Conservation (phyloP, 2,329 filamentous ascomycete genomes). For the Macrophomina tecta region DNA sequence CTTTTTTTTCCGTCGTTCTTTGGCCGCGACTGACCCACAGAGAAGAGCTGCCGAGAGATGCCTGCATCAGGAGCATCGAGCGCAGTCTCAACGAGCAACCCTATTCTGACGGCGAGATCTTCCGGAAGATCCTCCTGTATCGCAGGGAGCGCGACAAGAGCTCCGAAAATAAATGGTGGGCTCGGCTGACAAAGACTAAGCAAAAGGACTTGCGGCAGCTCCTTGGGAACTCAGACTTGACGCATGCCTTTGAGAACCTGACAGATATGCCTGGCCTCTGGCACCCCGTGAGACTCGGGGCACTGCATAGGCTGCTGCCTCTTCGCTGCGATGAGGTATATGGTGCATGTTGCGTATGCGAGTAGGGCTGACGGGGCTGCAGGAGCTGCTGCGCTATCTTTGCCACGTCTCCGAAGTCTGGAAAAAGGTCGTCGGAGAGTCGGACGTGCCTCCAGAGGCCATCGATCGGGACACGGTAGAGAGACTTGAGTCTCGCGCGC, state of each 20-base stretch:
- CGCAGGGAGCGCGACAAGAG: constrained; percentile 24
- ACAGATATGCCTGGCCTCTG: constrained; percentile 34
- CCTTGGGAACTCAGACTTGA: constrained; percentile 29
- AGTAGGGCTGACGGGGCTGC: no score
- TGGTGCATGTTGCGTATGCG: no score
- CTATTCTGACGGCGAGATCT: constrained; percentile 31
- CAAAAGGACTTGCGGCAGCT: constrained; percentile 34
- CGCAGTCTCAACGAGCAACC: constrained; percentile 32
- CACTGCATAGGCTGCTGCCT: constrained; percentile 33
- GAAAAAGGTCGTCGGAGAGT: background rate
- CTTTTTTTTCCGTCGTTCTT: no score
- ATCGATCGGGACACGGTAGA: constrained; percentile 29
- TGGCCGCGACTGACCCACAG: no score
- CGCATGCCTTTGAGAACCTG: constrained; percentile 32
- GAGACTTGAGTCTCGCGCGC: constrained; percentile 28
- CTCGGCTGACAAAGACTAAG: constrained; percentile 30
- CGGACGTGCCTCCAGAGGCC: background rate
- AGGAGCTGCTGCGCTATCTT: constrained; percentile 29
- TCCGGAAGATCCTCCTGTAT: constrained; percentile 35
- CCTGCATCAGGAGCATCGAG: constrained; percentile 29
- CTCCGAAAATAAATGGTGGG: constrained; percentile 32
- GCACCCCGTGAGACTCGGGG: constrained; percentile 33
- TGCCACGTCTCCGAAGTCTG: constrained; percentile 20
- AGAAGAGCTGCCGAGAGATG: background rate
- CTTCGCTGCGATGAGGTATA: constrained; percentile 34